Percentiles rank a stretch among this genome's conserved stretches.
Conservation (phyloP, 192 early-diverging fungal species). For the Entomortierella chlamydospora region DNA sequence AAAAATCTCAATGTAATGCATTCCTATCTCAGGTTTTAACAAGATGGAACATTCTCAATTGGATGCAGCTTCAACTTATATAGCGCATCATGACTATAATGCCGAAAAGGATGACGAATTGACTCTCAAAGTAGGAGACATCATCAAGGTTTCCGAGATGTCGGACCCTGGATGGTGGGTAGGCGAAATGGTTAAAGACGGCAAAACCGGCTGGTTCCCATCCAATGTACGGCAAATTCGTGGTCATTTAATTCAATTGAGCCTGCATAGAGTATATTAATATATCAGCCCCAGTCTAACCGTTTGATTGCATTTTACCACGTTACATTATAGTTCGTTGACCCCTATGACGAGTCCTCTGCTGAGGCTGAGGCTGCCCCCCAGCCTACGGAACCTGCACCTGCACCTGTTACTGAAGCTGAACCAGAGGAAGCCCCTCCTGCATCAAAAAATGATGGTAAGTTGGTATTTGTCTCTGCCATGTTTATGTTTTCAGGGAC, state of each 20-base stretch:
- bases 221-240: conserved; percentile 54
- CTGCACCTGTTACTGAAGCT: conserved; percentile 4
- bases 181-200: conserved; percentile 50
- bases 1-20: no score
- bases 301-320: no score
- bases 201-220: conserved; percentile 57
- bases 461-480: no score
- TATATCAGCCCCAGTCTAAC: no score
- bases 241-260: neutral
- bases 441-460: conserved; percentile 41
- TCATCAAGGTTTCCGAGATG: conserved; percentile 67
- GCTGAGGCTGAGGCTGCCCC: neutral
- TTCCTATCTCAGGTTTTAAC: no score
- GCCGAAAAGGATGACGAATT: conserved; percentile 75
- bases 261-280: neutral
- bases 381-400: neutral
- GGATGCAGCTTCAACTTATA: conserved; percentile 24
- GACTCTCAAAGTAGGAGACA: conserved; percentile 65
- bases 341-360: conserved; percentile 25
- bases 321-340: conserved; percentile 30
- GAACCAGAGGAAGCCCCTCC: conserved; percentile 5
- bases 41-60: no score
- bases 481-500: no score
- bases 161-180: conserved; percentile 67
- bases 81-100: conserved; percentile 62